Base-by-base conservation (phyloP, 148 eudicot genomes). In the Selenicereus undatus region DNA sequence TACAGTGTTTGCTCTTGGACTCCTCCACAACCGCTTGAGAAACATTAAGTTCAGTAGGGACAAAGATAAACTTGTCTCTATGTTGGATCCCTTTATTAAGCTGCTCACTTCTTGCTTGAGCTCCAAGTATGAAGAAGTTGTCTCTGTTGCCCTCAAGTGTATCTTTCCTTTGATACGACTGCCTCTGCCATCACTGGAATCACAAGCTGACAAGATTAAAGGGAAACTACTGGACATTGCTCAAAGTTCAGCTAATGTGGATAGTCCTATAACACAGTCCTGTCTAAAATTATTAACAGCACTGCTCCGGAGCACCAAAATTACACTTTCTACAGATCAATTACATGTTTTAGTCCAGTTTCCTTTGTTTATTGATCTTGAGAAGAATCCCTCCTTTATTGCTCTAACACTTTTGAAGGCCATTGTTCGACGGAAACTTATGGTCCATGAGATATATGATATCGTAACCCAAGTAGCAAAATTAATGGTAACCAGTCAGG, bases 381-480 rank as follows among this genome's bases (percentile, higher is more conserved):
- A 90, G 81, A 91, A 81, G 73, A 92, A 91, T 76, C 95, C 98
- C 43, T 91, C 97, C 11, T 84, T 82, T 89, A 82, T 90, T 77
- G 95, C 96, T 71, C 91, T 96, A 78, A 91, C 95, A 64, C 93
- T 96, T 74, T 82, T 96, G 16, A 93, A 93, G 86, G 95, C 97
- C 62, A 92, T 96, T 62, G 93, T 96, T 73, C 87, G 86, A 21
- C 88, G 93, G 75, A 91, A 89, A 83, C 87, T 93, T 27, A 90
- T 90, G 26, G 97, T 84, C 76, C 93, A 84, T 45, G 94, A 93
- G 87, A 92, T 96, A 82, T 96, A 96, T 81, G 92, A 93, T 82
- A 29, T 93, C 77, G 91, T 88, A 42, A 82, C 81, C 45, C 86
- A 77, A 75, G 91, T 92, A 77, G 84, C 91, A 52, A 88, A 88